Conservation (phyloP, 352 stramenopile species). For the Globisporangium uncinulatum region DNA sequence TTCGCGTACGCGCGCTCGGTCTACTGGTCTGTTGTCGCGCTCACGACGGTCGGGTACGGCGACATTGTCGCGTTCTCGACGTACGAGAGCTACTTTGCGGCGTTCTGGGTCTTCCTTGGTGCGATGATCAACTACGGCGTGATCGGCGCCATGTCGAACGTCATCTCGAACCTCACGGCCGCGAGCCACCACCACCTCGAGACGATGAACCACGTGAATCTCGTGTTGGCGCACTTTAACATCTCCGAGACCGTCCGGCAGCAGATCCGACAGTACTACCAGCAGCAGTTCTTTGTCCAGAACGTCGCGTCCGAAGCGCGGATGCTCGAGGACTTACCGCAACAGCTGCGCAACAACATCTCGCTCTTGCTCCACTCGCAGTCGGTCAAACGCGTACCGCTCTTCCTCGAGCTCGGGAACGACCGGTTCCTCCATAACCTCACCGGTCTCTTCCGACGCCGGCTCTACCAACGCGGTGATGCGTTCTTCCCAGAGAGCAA, state of each 20-base stretch:
- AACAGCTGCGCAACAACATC: conserved; percentile 60
- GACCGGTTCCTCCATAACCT: conserved; percentile 57
- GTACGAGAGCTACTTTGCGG: conserved; percentile 58
- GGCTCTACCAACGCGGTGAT: conserved; percentile 63
- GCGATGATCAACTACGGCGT: conserved; percentile 78
- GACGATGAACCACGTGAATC: conserved; percentile 64
- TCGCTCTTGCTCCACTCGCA: conserved; percentile 66
- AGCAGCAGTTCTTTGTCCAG: conserved; percentile 72
- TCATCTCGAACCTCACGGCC: conserved; percentile 67
- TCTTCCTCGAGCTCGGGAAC: conserved; percentile 53
- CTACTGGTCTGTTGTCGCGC: conserved; percentile 68
- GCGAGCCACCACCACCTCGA: conserved; percentile 53
- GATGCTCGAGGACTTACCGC: conserved; percentile 44
- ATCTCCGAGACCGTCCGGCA: conserved; percentile 51
- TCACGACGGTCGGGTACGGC: conserved; percentile 74
- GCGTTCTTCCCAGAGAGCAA: conserved; percentile 47
- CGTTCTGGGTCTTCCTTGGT: conserved; percentile 58
- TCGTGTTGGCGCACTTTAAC: conserved; percentile 50
- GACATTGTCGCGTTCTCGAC: conserved; percentile 76
- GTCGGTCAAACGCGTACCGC: conserved; percentile 47
- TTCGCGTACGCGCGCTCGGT: conserved; percentile 69
- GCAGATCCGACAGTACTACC: conserved; percentile 69
- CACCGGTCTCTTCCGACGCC: conserved; percentile 60
- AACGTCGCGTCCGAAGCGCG: conserved; percentile 64
- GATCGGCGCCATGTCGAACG: conserved; percentile 70